phyloP scores from a whole-genome alignment of 2,329 filamentous ascomycete genomes.

The Neonectria sp. region DNA sequence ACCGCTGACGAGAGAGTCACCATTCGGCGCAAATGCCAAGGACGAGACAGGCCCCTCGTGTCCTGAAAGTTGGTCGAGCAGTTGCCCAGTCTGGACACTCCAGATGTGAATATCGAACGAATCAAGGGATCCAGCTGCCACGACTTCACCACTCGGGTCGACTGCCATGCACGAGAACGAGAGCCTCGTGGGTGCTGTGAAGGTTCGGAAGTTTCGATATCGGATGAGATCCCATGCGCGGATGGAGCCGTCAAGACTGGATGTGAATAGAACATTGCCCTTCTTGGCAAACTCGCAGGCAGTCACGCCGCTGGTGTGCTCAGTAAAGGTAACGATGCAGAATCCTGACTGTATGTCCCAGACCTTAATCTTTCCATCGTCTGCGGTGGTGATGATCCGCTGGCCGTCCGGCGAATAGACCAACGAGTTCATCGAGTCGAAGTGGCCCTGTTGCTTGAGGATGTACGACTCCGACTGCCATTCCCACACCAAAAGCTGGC shows the following conservation, averaged over 20 bases:
- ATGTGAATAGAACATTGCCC: slow-evolving; percentile 95
- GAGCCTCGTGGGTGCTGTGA: slow-evolving; percentile 91
- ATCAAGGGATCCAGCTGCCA: slow-evolving; percentile 94
- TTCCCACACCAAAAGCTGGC: slow-evolving; percentile 98
- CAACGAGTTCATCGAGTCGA: slow-evolving; percentile 94
- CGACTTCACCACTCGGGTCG: slow-evolving; percentile 96
- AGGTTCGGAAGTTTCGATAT: slow-evolving; percentile 97
- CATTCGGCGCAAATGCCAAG: slow-evolving; percentile 90
- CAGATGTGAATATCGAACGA: slow-evolving; percentile 98
- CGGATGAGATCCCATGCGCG: slow-evolving; percentile 96
- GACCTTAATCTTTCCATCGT: slow-evolving; percentile 98
- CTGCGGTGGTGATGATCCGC: slow-evolving; percentile 91
- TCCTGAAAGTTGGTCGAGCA: slow-evolving; percentile 90
- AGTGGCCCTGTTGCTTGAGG: slow-evolving; percentile 97
- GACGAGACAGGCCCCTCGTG: slow-evolving; percentile 95
- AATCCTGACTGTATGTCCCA: slow-evolving; percentile 98
- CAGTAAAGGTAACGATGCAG: slow-evolving; percentile 97
- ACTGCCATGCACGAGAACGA: slow-evolving; percentile 96
- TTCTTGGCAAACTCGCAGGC: slow-evolving; percentile 95
- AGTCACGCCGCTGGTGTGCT: slow-evolving; percentile 95
- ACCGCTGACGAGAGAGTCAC: slow-evolving; percentile 86
- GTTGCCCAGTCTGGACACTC: slow-evolving; percentile 97
- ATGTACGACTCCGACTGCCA: slow-evolving; percentile 99
- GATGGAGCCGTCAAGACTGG: slow-evolving; percentile 93
- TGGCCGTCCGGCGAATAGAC: slow-evolving; percentile 96